Evolutionary conservation across 352 stramenopile species (phyloP), one percentile per base, ranked within the genome.

Genomic region (Phytophthora sp.): DNA sequence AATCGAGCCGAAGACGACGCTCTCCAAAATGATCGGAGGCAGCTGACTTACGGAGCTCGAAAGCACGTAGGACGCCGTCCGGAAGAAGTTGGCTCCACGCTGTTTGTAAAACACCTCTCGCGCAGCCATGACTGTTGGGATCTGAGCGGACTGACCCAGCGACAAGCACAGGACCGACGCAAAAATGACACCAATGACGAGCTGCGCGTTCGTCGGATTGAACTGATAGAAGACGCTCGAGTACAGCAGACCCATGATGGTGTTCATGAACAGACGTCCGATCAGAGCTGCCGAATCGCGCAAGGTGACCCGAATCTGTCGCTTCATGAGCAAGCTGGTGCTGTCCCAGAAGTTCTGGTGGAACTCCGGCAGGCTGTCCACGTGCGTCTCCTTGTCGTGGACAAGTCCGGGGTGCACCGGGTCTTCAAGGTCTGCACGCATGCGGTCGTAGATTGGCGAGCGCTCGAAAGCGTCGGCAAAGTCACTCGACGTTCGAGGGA

Each of bases 111-210:
- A 53, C 13, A 61, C 52, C 3, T 52, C 89, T 67, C 86, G 77
- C 30, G 79, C 17, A 71, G 56, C 54, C 13, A 74, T 42, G 45
- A 90, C 63, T 5, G 73, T 68, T 10, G 86, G 77, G 23, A 97
- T 62, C 30, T 79, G 64, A 3, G 84, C 35, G 41, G 89, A 77
- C 23, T 80, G 72, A 30, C 72, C 72, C 27, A 95, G 48, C 18
- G 66, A 76, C 9, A 88, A 56, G 43, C 82, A 92, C 24, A 96
- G 67, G 8, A 91, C 51, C n/a, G 69, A 67, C 24, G 79, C 21
- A 60, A 94, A 96, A 11, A 93, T 64, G 34, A 93, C 62, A 23
- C 89, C 85, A 30, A 61, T 58, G 4, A 76, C 56, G 21, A 78
- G 12, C n/a, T 77, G 62, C 11, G 57, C 39, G 21, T 67, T 39